phyloP scores from a whole-genome alignment of 2,329 filamentous ascomycete genomes.

The Colletotrichum costaricense region DNA sequence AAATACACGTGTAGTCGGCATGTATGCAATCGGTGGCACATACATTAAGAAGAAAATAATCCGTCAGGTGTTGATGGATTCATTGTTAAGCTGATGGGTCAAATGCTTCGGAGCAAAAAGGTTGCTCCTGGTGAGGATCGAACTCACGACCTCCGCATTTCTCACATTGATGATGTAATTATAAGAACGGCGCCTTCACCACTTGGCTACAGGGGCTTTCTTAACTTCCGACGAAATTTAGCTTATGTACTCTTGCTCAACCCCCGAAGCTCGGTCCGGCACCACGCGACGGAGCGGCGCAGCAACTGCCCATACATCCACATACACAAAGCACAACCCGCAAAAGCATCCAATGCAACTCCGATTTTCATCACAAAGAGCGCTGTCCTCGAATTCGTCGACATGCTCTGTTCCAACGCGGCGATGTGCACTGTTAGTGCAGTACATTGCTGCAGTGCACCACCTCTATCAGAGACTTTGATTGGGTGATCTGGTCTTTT shows the following conservation, averaged over 20 bases:
- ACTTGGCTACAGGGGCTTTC: constrained; percentile 45
- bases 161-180: constrained; percentile 39
- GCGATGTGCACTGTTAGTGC: not conserved
- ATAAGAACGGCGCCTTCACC: constrained; percentile 49
- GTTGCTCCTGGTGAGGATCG: constrained; percentile 43
- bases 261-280: not conserved
- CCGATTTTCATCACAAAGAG: not conserved
- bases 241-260: fast-evolving
- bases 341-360: not conserved
- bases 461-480: not conserved
- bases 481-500: not conserved
- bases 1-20: not conserved
- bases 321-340: not conserved
- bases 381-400: not conserved
- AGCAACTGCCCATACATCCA: not conserved
- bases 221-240: not conserved
- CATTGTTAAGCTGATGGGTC: too few relatives aligned
- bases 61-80: too few relatives aligned
- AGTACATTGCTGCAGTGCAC: not conserved
- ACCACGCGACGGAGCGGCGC: not conserved
- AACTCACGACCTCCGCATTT: constrained; percentile 48
- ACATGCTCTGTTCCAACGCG: not conserved
- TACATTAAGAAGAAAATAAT: too few relatives aligned
- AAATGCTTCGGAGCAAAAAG: not conserved
- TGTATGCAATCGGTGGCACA: too few relatives aligned